A percentile compares a stretch with the other conserved stretches of the same genome.
Conservation (phyloP, 225 moss, liverwort and hornwort species). For the Anthoceros angustus region DNA sequence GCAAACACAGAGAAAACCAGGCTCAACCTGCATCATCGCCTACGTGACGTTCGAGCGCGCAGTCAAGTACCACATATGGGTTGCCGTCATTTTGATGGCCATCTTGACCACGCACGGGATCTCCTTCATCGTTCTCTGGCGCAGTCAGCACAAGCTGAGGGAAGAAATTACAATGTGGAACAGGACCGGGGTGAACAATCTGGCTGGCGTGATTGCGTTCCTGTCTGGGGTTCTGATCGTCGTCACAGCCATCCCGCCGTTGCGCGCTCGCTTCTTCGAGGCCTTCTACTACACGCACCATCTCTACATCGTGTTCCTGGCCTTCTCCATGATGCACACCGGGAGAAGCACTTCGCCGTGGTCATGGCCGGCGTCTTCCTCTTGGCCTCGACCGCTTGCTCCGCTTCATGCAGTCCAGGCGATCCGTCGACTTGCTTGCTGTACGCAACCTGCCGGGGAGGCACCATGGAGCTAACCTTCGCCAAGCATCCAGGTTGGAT, state of each 20-base stretch:
- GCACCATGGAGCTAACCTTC: conserved; percentile 18
- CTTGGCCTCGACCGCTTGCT: conserved; percentile 10
- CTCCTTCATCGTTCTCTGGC: conserved; percentile 13
- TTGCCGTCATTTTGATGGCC: conserved; percentile 9
- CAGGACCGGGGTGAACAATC: conserved; percentile 2
- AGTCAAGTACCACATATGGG: conserved; percentile 12
- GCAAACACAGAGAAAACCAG: conserved; percentile 17
- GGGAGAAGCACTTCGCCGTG: conserved; percentile 9
- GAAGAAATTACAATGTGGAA: conserved; percentile 6
- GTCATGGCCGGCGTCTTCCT: conserved; percentile 12
- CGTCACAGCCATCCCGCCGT: conserved; percentile 10
- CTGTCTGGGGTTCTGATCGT: conserved; percentile 9
- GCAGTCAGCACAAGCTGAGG: neutral
- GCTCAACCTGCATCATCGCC: conserved; percentile 19
- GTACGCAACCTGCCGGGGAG: conserved; percentile 8
- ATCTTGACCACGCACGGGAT: conserved; percentile 10
- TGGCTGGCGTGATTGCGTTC: conserved; percentile 13
- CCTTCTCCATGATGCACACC: conserved; percentile 13
- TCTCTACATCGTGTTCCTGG: conserved; percentile 17
- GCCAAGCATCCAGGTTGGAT: conserved; percentile 11
- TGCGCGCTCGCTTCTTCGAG: conserved; percentile 12
- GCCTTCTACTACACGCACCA: conserved; percentile 17
- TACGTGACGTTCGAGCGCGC: conserved; percentile 15
- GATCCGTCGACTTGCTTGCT: conserved; percentile 9
- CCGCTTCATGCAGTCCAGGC: conserved; percentile 17